phyloP scores from a whole-genome alignment of 192 early-diverging fungal species.

The Rhizophagus sp. region DNA sequence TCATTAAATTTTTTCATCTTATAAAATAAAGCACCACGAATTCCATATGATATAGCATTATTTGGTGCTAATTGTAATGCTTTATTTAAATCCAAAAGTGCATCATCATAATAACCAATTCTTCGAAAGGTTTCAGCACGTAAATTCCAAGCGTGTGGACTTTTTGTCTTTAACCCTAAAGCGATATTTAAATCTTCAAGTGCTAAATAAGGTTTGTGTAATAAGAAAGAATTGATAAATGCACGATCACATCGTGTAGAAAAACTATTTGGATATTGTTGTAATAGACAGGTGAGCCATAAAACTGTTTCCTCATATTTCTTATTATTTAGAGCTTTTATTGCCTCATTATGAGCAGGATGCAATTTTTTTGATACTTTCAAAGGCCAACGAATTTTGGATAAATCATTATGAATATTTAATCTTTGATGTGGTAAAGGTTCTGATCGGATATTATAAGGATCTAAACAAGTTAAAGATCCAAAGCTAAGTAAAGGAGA shows the following conservation, averaged over 20 bases:
- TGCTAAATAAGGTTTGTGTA: background rate
- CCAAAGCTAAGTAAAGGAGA: background rate
- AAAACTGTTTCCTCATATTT: background rate
- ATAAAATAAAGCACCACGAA: conserved; percentile 3
- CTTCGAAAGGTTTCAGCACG: conserved; percentile 23
- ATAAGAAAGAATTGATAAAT: background rate
- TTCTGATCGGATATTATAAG: background rate
- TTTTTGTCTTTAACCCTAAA: background rate
- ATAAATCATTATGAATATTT: background rate
- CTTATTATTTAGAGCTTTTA: background rate
- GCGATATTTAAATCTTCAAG: background rate
- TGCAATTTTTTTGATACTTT: background rate
- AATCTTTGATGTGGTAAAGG: background rate
- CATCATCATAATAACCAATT: conserved; percentile 22
- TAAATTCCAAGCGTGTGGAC: background rate
- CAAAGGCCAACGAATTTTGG: background rate
- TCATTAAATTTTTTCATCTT: conserved; percentile 9
- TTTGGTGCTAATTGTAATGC: conserved; percentile 12
- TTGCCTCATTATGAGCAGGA: background rate
- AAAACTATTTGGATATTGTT: conserved; percentile 8
- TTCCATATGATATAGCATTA: conserved; percentile 5
- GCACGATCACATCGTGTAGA: conserved; percentile 3
- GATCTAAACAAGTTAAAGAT: background rate
- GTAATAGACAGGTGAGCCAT: background rate
- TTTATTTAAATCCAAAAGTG: conserved; percentile 22